Evolutionary conservation across 2,329 filamentous ascomycete species (phyloP), one percentile per base, ranked within the genome.

Genomic region (Claviceps sp.): DNA sequence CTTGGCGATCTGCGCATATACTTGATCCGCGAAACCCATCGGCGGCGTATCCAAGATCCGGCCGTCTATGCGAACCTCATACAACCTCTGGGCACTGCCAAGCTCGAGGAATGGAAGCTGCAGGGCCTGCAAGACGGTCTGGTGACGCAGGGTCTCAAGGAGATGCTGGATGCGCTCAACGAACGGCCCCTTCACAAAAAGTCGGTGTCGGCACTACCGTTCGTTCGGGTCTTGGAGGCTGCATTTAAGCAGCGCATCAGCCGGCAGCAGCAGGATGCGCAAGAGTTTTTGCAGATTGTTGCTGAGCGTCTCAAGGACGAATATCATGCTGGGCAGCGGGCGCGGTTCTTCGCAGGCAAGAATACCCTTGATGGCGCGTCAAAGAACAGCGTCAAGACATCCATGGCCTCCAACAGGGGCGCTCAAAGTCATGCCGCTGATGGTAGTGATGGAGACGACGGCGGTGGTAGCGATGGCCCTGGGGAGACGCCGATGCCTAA

Each of bases 261-360:
- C 64, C 78, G 91, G 51, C 89, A 93, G 64, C 93, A 98, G 68
- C 93, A 98, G 68, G 93, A 98, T 71, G 93, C 93, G 11, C 93
- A 98, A 64, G 93, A 98, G 66, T 96, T 98, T 57, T 70, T 98
- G 52, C 93, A 98, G 70, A 84, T 97, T 48, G 85, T 98, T 13
- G 86, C 89, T 2, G 91, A 98, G 70, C 79, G 91, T 50, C 73
- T 98, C 52, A 89, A 88, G 61, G 93, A 98, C 63, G 93, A 98
- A 68, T 95, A 96, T 62, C 84, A 94, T 64, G 89, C 89, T 4
- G 89, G 89, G 1, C 77, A 80, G 60, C 80, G 85, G 62, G 89
- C 88, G 13, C 77, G 90, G 56, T 72, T 70, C 46, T 74, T 78
- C 53, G 81, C 81, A 47, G 67, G 64, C 58, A 58, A 65, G 58